These are phyloP conservation scores for Trichosporon sp. DNA, from an alignment of 1,284 basidiomycete species.

Conservation along the genomic window DNA sequence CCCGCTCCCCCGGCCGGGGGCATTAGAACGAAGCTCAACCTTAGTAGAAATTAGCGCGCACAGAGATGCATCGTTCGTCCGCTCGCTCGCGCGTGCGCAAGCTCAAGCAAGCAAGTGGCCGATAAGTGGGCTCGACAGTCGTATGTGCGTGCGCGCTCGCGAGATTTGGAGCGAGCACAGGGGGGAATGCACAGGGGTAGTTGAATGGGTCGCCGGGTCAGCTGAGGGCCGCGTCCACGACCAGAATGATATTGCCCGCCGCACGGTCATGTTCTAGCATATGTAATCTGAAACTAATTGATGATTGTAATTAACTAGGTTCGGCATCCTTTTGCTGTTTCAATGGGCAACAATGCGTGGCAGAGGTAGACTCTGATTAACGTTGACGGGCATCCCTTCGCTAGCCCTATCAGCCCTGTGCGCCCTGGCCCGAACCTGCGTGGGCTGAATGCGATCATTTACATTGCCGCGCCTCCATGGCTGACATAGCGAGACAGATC, in stretches of 20 bases:
- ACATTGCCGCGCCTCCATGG: not conserved
- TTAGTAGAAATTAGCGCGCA: not conserved
- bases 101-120: no score
- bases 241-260: not conserved
- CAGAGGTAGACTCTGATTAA: not conserved
- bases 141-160: no score
- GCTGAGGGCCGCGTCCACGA: not conserved
- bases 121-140: no score
- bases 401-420: not conserved
- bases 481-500: not conserved
- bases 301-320: not conserved
- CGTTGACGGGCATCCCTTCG: not conserved
- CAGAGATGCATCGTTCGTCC: no score
- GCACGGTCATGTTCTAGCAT: not conserved
- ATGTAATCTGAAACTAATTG: slow-evolving; percentile 1
- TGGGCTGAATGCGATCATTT: not conserved
- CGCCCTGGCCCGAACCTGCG: not conserved
- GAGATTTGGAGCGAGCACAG: no score
- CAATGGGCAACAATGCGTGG: not conserved
- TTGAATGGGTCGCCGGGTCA: no score
- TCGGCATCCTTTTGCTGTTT: not conserved
- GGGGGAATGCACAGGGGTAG: no score
- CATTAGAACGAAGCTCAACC: not conserved
- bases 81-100: no score
- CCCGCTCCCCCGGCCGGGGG: no score